These are phyloP conservation scores for Fusarium sp. DNA, from an alignment of 2,329 filamentous ascomycete species.

Conservation along the genomic window DNA sequence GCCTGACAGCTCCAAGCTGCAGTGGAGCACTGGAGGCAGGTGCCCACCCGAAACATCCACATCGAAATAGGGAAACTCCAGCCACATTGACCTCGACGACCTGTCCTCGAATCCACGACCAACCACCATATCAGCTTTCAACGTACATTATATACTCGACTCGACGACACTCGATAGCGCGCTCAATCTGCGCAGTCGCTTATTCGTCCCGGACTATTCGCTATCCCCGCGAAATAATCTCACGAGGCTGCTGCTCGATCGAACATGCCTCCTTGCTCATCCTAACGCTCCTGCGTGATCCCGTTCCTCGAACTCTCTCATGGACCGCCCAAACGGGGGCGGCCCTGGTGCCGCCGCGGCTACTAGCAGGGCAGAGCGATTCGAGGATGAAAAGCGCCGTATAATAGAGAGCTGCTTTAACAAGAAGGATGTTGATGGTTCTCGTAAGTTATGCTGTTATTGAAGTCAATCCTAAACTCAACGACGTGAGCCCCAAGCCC, in stretches of 20 bases:
- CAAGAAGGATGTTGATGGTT: constrained; percentile 88
- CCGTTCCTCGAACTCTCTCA: constrained; percentile 39
- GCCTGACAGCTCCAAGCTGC: constrained; percentile 19
- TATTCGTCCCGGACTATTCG: background rate
- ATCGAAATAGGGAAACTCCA: constrained; percentile 42
- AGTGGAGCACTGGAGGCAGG: constrained; percentile 35
- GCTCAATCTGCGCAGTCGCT: constrained; percentile 5
- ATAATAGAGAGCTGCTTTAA: constrained; percentile 95
- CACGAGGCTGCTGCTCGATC: constrained; percentile 14
- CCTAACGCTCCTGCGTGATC: constrained; percentile 41
- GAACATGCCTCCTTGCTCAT: constrained; percentile 46
- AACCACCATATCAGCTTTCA: constrained; percentile 11
- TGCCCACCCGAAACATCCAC: constrained; percentile 37
- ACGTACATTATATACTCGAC: background rate
- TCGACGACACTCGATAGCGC: background rate
- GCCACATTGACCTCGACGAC: constrained; percentile 41
- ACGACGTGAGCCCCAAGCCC: background rate
- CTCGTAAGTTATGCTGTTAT: constrained; percentile 68
- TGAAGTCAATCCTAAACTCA: constrained; percentile 17
- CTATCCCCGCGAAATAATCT: background rate
- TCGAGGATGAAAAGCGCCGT: constrained; percentile 95
- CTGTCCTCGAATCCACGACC: constrained; percentile 33
- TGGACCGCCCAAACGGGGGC: constrained; percentile 55
- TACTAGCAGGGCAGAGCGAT: constrained; percentile 75
- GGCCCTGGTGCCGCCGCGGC: constrained; percentile 49